These are phyloP conservation scores for Pelargonium nanum DNA, from an alignment of 345 rosid genomes.

Conservation along the genomic window DNA sequence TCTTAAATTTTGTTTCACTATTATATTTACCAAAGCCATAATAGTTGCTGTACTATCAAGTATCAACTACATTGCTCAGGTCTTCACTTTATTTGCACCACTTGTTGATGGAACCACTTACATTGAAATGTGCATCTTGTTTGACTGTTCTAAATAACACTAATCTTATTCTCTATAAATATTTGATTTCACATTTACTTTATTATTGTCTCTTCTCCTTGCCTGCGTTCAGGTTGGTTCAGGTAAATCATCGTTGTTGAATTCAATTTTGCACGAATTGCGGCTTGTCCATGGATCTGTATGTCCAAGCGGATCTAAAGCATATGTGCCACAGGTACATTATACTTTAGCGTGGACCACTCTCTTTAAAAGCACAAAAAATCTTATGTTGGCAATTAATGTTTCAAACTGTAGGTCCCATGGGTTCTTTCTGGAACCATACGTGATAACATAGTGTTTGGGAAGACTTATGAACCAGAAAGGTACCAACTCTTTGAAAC, in stretches of 20 bases:
- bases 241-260: slow-evolving; percentile 84
- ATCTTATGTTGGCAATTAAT: slow-evolving; percentile 9
- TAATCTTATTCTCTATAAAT: neutral
- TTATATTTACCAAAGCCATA: neutral
- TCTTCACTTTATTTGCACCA: neutral
- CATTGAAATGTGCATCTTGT: neutral
- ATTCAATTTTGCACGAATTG: slow-evolving; percentile 66
- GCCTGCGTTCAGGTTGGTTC: slow-evolving; percentile 68
- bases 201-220: slow-evolving; percentile 5
- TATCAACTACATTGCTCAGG: neutral
- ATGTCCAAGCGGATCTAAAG: slow-evolving; percentile 41
- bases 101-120: neutral
- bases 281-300: slow-evolving; percentile 52
- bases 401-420: slow-evolving; percentile 49
- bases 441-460: slow-evolving; percentile 66
- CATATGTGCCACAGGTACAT: slow-evolving; percentile 86
- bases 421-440: slow-evolving; percentile 89
- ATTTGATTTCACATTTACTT: neutral
- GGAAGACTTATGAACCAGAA: slow-evolving; percentile 46
- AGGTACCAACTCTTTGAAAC: slow-evolving; percentile 28
- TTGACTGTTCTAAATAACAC: neutral
- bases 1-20: neutral
- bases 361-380: neutral
- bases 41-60: neutral
- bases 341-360: neutral